Percentiles rank a stretch among this genome's conserved stretches.
These are phyloP conservation scores for Barnettozyma pratensis DNA, from an alignment of 805 yeast genomes.

Conservation along the genomic window DNA sequence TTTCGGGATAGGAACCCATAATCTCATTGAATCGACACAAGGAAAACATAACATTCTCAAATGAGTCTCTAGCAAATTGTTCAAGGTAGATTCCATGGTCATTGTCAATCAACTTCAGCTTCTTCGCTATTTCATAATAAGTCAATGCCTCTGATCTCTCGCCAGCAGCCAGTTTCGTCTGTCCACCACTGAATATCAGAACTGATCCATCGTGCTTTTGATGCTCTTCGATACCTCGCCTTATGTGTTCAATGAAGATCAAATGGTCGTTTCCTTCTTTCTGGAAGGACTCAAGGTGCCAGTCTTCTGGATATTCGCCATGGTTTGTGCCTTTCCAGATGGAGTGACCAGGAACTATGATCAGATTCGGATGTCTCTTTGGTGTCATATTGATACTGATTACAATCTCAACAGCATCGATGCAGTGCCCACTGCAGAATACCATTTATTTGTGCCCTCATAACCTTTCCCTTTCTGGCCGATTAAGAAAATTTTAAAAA, in stretches of 20 bases:
- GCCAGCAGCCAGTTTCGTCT: constrained; percentile 53
- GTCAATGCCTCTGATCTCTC: constrained; percentile 57
- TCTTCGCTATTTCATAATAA: constrained; percentile 42
- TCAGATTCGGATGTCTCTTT: constrained; percentile 21
- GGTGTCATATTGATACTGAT: not conserved
- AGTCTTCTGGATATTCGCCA: constrained; percentile 48
- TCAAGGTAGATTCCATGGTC: constrained; percentile 37
- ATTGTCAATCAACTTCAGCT: constrained; percentile 20
- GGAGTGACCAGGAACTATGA: constrained; percentile 59
- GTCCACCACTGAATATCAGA: constrained; percentile 56
- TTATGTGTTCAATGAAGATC: constrained; percentile 58
- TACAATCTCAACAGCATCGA: too few species aligned
- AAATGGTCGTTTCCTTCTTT: constrained; percentile 63
- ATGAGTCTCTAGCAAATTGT: constrained; percentile 74
- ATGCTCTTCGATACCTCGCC: constrained; percentile 33
- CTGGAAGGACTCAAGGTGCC: constrained; percentile 69
- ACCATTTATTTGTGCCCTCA: too few species aligned
- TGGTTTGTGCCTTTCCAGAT: constrained; percentile 46
- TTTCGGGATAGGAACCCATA: constrained; percentile 41
- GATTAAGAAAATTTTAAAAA: not conserved
- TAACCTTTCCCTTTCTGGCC: too few species aligned
- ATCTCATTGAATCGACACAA: constrained; percentile 47
- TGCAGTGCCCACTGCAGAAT: too few species aligned
- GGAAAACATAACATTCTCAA: constrained; percentile 68
- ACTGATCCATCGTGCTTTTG: constrained; percentile 33